Conservation (phyloP, 1,284 basidiomycete genomes). For the Ceratobasidium sp. region DNA sequence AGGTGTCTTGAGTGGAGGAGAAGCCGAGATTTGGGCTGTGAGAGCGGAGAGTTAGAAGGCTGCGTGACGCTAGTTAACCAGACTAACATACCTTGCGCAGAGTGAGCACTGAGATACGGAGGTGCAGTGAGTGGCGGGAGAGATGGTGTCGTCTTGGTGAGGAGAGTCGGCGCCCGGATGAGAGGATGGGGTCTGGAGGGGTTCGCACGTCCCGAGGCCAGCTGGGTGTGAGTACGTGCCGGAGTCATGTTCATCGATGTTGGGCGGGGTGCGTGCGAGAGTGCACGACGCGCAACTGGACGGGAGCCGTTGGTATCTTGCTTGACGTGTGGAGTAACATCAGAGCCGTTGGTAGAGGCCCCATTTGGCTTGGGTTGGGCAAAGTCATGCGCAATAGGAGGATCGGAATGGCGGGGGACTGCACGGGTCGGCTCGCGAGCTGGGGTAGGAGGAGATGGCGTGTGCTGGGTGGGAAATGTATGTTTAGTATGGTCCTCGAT, state of each 20-base stretch:
- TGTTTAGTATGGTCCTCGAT: constrained; percentile 35
- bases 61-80: neutral
- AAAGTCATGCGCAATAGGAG: constrained; percentile 18
- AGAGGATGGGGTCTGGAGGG: constrained; percentile 27
- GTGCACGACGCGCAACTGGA: neutral
- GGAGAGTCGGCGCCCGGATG: constrained; percentile 21
- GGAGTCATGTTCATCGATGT: constrained; percentile 12
- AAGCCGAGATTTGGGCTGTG: constrained; percentile 32
- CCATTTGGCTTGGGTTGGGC: constrained; percentile 9
- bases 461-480: constrained; percentile 27
- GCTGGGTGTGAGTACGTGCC: neutral
- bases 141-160: constrained; percentile 27
- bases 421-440: neutral
- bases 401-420: constrained; percentile 1
- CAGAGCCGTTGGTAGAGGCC: neutral
- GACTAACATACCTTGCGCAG: constrained; percentile 9
- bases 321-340: neutral
- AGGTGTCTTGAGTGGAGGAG: constrained; percentile 29
- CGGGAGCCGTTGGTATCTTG: constrained; percentile 3
- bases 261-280: constrained; percentile 12
- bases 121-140: constrained; percentile 28
- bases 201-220: neutral
- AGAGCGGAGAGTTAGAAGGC: neutral
- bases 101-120: constrained; percentile 33
- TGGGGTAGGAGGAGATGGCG: constrained; percentile 1